Percentiles rank a stretch among this genome's conserved stretches.
phyloP scores from a whole-genome alignment of 768 basidiomycete species.

The Phaffia tasmanica region DNA sequence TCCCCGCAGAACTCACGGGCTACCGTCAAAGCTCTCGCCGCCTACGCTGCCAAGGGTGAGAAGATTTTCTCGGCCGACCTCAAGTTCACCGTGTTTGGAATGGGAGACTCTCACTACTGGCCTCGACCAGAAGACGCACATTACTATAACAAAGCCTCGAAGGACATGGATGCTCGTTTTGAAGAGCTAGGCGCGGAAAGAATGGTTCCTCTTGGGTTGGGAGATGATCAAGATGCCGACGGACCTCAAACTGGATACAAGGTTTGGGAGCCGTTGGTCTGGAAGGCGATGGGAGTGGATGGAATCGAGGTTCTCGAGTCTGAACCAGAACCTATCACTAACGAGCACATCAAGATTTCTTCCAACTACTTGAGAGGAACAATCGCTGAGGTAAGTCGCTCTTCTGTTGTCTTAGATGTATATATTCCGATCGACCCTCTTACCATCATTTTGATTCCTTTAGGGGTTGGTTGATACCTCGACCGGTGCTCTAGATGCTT shows the following conservation, averaged over 20 bases:
- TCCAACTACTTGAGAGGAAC: slow-evolving; percentile 88
- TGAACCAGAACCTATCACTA: slow-evolving; percentile 93
- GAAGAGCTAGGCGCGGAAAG: slow-evolving; percentile 69
- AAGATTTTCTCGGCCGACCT: slow-evolving; percentile 42
- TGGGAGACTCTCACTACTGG: slow-evolving; percentile 99
- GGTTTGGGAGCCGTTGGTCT: slow-evolving; percentile 80
- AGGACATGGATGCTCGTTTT: slow-evolving; percentile 67
- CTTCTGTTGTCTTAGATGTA: neutral
- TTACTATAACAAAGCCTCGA: slow-evolving; percentile 83
- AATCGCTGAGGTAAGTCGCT: slow-evolving; percentile 51
- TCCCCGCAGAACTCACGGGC: slow-evolving; percentile 90
- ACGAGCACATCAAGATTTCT: slow-evolving; percentile 98
- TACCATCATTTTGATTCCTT: neutral
- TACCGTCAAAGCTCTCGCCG: slow-evolving; percentile 74
- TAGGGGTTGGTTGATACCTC: slow-evolving; percentile 65
- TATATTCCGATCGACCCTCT: too few species aligned
- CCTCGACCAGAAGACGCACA: slow-evolving; percentile 91
- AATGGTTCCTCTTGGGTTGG: slow-evolving; percentile 63
- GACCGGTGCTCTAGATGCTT: slow-evolving; percentile 82
- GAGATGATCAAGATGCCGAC: slow-evolving; percentile 95
- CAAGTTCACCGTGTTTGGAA: slow-evolving; percentile 73
- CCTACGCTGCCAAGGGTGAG: slow-evolving; percentile 50
- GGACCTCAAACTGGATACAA: slow-evolving; percentile 94
- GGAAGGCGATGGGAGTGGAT: slow-evolving; percentile 92
- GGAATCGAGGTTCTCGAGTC: slow-evolving; percentile 73